Evolutionary conservation across 2,329 filamentous ascomycete species (phyloP).

Genomic region (Plenodomus lindquistii): DNA sequence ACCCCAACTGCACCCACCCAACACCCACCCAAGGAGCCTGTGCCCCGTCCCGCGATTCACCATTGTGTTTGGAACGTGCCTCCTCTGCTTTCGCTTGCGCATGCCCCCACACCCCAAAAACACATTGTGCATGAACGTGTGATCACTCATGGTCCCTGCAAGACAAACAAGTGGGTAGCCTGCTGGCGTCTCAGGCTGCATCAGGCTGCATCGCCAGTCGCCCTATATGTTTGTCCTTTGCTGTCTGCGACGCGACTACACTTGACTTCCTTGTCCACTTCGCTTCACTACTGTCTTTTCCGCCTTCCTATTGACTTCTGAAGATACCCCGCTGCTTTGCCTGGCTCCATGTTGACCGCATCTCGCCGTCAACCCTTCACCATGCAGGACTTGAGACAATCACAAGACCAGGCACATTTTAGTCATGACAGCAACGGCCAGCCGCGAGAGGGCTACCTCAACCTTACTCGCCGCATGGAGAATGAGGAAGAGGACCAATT

Average conservation of each 20-base stretch:
- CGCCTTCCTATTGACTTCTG: constrained; percentile 4
- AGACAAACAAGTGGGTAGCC: not conserved
- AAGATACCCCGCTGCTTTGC: constrained; percentile 6
- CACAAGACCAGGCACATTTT: constrained; percentile 22
- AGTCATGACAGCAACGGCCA: constrained; percentile 21
- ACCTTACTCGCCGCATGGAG: constrained; percentile 39
- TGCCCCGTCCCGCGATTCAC: constrained; percentile 9
- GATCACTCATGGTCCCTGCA: no score
- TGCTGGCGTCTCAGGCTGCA: not conserved
- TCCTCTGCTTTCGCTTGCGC: constrained; percentile 24
- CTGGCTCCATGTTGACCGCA: constrained; percentile 19
- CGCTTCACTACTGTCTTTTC: constrained; percentile 11
- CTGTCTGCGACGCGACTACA: not conserved
- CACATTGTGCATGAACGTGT: no score
- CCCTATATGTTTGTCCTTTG: not conserved
- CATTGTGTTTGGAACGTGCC: constrained; percentile 22
- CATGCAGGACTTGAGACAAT: constrained; percentile 29
- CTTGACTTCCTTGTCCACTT: not conserved
- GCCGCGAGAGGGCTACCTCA: constrained; percentile 34
- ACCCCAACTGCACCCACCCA: not conserved
- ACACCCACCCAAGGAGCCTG: constrained; percentile 1
- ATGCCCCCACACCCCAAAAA: constrained; percentile 11
- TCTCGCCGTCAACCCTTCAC: constrained; percentile 13
- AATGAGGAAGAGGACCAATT: constrained; percentile 43
- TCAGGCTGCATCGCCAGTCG: not conserved